Percentiles rank a stretch among this genome's conserved stretches.
Conservation (phyloP, 2,329 filamentous ascomycete species). For the Fusarium buxicola region DNA sequence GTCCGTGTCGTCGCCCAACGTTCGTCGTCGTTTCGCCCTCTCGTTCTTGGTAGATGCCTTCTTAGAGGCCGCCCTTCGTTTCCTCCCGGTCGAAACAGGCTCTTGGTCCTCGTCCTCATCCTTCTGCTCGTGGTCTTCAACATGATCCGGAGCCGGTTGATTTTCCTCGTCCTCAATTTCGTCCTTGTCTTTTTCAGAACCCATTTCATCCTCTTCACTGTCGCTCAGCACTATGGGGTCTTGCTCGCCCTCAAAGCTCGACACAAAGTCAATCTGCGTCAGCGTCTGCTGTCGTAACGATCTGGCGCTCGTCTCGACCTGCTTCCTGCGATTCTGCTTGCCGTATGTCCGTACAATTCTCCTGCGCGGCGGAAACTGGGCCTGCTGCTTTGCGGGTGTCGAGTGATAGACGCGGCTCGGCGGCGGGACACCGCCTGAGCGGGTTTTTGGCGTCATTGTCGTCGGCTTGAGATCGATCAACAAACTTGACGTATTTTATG, state of each 20-base stretch:
- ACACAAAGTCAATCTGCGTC: constrained; percentile 57
- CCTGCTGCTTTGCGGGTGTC: constrained; percentile 53
- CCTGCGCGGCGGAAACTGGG: constrained; percentile 53
- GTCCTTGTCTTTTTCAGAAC: constrained; percentile 34
- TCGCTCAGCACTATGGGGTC: constrained; percentile 45
- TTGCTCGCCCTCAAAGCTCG: constrained; percentile 49
- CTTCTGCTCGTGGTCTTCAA: constrained; percentile 28
- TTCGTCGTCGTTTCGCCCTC: constrained; percentile 45
- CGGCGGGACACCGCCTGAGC: constrained; percentile 52
- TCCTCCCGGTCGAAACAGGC: constrained; percentile 42
- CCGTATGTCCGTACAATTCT: constrained; percentile 52
- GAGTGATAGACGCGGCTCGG: constrained; percentile 55
- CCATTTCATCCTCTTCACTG: constrained; percentile 43
- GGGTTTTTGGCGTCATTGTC: constrained; percentile 53
- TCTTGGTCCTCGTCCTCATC: constrained; percentile 37
- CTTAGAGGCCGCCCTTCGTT: constrained; percentile 31
- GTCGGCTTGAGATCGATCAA: not conserved
- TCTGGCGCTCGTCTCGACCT: constrained; percentile 27
- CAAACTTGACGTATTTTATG: not conserved
- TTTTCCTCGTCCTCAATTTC: constrained; percentile 33
- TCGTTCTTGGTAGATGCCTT: constrained; percentile 25
- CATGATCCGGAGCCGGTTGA: constrained; percentile 29
- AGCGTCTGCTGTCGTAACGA: constrained; percentile 55
- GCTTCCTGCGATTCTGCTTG: constrained; percentile 41
- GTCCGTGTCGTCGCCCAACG: constrained; percentile 42